A percentile compares a stretch with the other conserved stretches of the same genome.
phyloP scores from a whole-genome alignment of 805 yeast genomes.

The Candida germanica region DNA sequence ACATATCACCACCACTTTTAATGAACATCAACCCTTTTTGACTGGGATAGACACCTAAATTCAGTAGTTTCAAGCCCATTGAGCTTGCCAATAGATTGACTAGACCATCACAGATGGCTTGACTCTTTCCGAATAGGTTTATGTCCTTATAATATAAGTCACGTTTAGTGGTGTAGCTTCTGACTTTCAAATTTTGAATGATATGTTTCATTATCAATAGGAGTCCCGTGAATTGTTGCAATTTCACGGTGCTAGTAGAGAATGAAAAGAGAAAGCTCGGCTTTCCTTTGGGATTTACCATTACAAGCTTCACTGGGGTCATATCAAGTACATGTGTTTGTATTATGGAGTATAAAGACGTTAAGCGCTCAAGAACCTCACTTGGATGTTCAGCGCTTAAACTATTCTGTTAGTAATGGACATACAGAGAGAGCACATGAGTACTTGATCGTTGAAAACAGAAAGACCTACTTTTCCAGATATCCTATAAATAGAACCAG shows the following conservation, averaged over 20 bases:
- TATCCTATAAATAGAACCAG: no score
- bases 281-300: neutral
- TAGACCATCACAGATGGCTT: constrained; percentile 36
- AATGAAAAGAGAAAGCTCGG: neutral
- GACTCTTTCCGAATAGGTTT: constrained; percentile 41
- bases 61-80: constrained; percentile 35
- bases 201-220: constrained; percentile 1
- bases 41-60: constrained; percentile 47
- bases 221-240: constrained; percentile 1
- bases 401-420: no score
- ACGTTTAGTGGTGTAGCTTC: constrained; percentile 40
- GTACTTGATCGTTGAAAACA: no score
- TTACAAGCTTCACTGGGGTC: neutral
- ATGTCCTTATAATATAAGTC: constrained; percentile 62
- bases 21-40: constrained; percentile 52
- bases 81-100: constrained; percentile 37
- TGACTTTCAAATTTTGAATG: neutral
- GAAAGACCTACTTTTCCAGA: no score
- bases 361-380: no score
- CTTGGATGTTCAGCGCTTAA: no score
- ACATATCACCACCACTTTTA: no score
- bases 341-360: neutral
- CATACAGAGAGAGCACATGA: no score
- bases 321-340: neutral
- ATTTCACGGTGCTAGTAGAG: neutral